phyloP scores from a whole-genome alignment of 1,284 basidiomycete species.

The Kwoniella shivajii region DNA sequence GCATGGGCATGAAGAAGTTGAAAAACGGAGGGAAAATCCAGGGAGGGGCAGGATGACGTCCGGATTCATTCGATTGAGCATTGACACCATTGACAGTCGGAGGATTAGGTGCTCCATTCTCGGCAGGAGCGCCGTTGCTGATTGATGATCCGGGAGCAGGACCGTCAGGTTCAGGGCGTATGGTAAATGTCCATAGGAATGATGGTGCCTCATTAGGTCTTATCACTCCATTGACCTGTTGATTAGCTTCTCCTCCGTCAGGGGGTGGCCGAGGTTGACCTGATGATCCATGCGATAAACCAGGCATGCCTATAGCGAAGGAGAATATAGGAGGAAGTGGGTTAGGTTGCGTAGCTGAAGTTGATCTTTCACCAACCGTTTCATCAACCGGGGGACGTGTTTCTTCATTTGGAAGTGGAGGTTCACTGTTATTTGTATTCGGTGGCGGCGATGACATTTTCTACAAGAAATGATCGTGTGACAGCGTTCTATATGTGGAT shows the following conservation, averaged over 20 bases:
- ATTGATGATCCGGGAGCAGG: neutral
- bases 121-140: neutral
- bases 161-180: slow-evolving; percentile 13
- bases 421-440: neutral
- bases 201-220: neutral
- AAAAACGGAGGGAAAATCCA: slow-evolving; percentile 22
- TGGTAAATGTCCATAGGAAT: slow-evolving; percentile 16
- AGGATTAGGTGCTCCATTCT: neutral
- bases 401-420: neutral
- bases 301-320: slow-evolving; percentile 7
- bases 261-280: neutral
- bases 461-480: slow-evolving; percentile 1
- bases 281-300: neutral
- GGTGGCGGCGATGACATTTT: slow-evolving; percentile 13
- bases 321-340: slow-evolving; percentile 6
- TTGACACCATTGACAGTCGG: neutral
- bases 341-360: neutral
- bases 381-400: neutral
- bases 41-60: slow-evolving; percentile 3
- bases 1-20: slow-evolving; percentile 11
- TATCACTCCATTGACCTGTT: neutral
- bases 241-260: neutral
- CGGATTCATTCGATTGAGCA: neutral
- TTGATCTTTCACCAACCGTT: neutral
- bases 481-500: no score